Conservation (phyloP, 352 stramenopile genomes). For the Thraustotheca clavata region DNA sequence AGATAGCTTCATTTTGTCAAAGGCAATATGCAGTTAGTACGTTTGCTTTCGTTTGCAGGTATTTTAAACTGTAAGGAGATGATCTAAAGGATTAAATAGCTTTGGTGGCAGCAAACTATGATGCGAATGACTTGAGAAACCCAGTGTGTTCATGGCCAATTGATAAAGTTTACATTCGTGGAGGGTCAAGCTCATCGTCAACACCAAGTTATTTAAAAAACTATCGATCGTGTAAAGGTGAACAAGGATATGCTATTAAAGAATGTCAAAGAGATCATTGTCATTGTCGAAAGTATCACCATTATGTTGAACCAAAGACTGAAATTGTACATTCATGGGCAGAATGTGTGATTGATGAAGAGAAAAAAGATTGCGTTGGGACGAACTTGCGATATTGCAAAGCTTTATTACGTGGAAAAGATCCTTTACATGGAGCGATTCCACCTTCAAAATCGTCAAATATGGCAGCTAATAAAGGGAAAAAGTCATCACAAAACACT, state of each 20-base stretch:
- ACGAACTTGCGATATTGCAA: not conserved
- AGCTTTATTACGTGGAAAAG: not conserved
- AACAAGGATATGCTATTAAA: slow-evolving; percentile 9
- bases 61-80: too few species aligned
- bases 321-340: not conserved
- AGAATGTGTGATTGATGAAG: not conserved
- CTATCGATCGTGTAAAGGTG: not conserved
- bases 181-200: not conserved
- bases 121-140: slow-evolving; percentile 14
- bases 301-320: not conserved
- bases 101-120: too few species aligned
- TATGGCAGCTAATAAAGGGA: not conserved
- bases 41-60: too few species aligned
- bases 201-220: not conserved
- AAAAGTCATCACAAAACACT: too few species aligned
- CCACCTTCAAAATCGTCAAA: not conserved
- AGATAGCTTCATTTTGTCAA: too few species aligned
- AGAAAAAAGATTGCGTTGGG: not conserved
- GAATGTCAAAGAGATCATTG: slow-evolving; percentile 6
- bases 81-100: too few species aligned
- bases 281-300: slow-evolving; percentile 9
- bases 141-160: slow-evolving; percentile 11
- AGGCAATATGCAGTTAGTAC: too few species aligned
- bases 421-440: not conserved
- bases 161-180: slow-evolving; percentile 1